Percentiles rank a stretch among this genome's conserved stretches.
These are phyloP conservation scores for Hanseniaspora mollemarum DNA, from an alignment of 805 yeast species.

Conservation along the genomic window DNA sequence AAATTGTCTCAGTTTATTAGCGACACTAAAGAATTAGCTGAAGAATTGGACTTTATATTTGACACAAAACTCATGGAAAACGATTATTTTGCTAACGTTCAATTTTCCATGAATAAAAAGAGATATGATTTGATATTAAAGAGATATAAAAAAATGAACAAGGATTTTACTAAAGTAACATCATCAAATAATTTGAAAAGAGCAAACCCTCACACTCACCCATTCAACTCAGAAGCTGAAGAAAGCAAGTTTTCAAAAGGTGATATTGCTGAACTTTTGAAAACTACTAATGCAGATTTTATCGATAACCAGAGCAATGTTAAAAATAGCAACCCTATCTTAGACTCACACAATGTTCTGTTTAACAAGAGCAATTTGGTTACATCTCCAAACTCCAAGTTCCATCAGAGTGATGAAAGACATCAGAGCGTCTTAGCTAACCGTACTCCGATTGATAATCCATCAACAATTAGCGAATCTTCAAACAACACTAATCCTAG, in stretches of 20 bases:
- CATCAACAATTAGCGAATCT: neutral
- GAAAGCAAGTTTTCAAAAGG: neutral
- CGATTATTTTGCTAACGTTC: neutral
- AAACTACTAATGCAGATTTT: neutral
- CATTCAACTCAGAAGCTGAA: neutral
- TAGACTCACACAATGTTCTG: neutral
- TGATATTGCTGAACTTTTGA: neutral
- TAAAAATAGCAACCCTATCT: neutral
- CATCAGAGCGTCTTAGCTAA: neutral
- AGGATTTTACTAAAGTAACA: neutral
- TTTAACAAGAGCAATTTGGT: neutral
- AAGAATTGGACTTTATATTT: conserved; percentile 6
- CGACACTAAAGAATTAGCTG: neutral
- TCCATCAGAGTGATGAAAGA: conserved; percentile 11
- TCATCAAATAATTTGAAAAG: neutral
- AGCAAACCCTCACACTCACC: too few species aligned
- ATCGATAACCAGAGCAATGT: neutral
- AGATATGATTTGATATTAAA: conserved; percentile 9
- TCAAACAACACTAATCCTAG: neutral
- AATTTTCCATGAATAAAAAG: conserved; percentile 9
- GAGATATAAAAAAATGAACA: conserved; percentile 5
- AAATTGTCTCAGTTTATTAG: neutral
- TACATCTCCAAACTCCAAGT: neutral
- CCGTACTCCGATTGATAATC: neutral
- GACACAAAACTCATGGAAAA: conserved; percentile 9